Evolutionary conservation across 768 basidiomycete genomes (phyloP), one percentile per base, ranked within the genome.

Genomic region (Infundibulicybe gibba): DNA sequence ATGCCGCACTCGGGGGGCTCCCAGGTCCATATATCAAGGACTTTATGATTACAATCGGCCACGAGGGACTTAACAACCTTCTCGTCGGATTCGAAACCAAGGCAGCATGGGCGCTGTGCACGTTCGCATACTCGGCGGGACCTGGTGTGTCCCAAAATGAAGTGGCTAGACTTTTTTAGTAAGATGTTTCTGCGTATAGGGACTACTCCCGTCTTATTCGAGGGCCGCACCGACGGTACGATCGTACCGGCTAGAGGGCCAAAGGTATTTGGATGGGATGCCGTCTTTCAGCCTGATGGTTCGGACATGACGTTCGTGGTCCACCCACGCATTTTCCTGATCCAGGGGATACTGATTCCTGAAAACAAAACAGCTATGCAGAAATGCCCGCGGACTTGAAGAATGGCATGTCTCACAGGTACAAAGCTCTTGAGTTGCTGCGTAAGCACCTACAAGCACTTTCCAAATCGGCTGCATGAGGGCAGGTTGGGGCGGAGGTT

Each of bases 11-110:
- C 14, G 80, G 85, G 15, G 95, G 93, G 0, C 78, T 99, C 3
- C 97, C 97, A 2, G 97, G 97, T 0, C 95, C 95, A 0, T 99
- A 95, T 68, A 94, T 99, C 74, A 99, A 99, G 59, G 75, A 90
- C 53, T 99, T 99, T 65, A 69, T 97, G 65, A 74, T 76, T 38
- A 76, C 75, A 19, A 64, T 97, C 5, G 95, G 95, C 2, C 90
- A 92, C 61, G 83, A 90, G 52, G 95, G 95, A 71, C 72, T 99
- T 16, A 94, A 97, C 62, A 84, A 74, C 41, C 69, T 99, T 59
- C 79, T 98, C 13, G 76, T 67, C 8, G 81, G 80, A 10, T 97
- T 97, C 60, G 68, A 76, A 0, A 87, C 81, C 1, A 88, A 79
- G 48, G 80, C 75, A 11, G 97, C 97, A 0, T 87, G 86, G 57